phyloP scores from a whole-genome alignment of 208 protist species.

The Leishmania mexicana region DNA sequence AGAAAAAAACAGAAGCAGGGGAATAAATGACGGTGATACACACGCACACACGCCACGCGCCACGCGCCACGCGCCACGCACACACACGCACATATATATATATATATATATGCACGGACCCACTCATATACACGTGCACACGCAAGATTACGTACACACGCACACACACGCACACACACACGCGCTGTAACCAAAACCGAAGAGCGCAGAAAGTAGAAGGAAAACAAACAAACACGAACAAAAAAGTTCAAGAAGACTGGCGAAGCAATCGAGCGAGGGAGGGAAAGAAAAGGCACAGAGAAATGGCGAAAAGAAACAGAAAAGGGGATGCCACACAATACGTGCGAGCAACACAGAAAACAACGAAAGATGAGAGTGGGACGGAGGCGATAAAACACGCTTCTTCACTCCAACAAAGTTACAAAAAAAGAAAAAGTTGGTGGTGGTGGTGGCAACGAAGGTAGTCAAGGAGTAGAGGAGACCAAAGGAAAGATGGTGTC shows the following conservation, averaged over 20 bases:
- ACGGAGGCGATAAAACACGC: neutral
- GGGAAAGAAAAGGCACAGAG: neutral
- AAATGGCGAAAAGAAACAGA: neutral
- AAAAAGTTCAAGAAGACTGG: neutral
- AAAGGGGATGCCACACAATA: neutral
- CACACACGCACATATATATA: neutral
- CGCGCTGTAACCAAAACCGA: neutral
- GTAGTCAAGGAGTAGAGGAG: neutral
- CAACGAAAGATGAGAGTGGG: neutral
- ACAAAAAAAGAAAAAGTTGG: neutral
- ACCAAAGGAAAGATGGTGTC: neutral
- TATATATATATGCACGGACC: neutral
- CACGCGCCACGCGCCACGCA: neutral
- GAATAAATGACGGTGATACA: slow-evolving; percentile 4
- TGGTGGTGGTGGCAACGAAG: neutral
- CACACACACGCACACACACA: neutral
- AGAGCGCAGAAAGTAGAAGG: neutral
- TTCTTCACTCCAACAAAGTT: neutral
- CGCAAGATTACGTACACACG: neutral
- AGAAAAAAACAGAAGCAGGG: neutral
- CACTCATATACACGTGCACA: neutral
- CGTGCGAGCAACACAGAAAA: neutral
- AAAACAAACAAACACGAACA: neutral
- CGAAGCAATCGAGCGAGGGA: neutral
- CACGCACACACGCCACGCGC: neutral